Base-by-base conservation (phyloP, 345 rosid genomes). In the Hirschfeldia incana region DNA sequence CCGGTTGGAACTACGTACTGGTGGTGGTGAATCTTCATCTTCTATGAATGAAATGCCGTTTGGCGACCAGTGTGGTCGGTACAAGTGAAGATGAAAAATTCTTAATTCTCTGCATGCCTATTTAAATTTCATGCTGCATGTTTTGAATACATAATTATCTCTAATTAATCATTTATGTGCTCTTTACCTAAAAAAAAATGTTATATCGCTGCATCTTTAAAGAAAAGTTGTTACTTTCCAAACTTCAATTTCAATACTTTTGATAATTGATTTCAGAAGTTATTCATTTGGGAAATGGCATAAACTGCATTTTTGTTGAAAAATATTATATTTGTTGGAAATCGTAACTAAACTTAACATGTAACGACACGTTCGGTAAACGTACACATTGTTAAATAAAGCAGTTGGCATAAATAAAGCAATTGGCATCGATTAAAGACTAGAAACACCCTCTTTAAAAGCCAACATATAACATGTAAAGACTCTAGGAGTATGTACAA, bases 1-100 rank as follows among this genome's bases (percentile, higher is more conserved):
- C 83, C 58, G 76, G 58, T 42, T 57, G 76, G 37, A 73, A 51
- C 76, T n/a, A n/a, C n/a, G n/a, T 9, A 62, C 65, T 44, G 62
- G 69, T 29, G 46, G 21, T 21, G 76, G 75, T 44, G 65, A 27
- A 16, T 70, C 71, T 28, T 36, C 70, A 28, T 44, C 82, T 33
- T 73, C 82, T 12, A 62, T 74, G 39, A 49, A n/a, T 3, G 83
- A 67, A 17, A 53, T 80, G 83, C 53, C 79, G 4, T 15, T 1
- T 30, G 74, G 3, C 69, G 83, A 80, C 53, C 83, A 34, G 1
- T 80, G 64, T 80, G 83, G 67, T 69, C 83, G 75, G 68, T 75
- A 67, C 69, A 74, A 75, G 67, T 69, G 72, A 75, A 67, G 69
- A 42, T 67, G 28, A 16, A 46, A 55, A 6, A 3, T 16, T 68